Evolutionary conservation across 2,329 filamentous ascomycete genomes (phyloP).

Genomic region (Microthyrium microscopicum): DNA sequence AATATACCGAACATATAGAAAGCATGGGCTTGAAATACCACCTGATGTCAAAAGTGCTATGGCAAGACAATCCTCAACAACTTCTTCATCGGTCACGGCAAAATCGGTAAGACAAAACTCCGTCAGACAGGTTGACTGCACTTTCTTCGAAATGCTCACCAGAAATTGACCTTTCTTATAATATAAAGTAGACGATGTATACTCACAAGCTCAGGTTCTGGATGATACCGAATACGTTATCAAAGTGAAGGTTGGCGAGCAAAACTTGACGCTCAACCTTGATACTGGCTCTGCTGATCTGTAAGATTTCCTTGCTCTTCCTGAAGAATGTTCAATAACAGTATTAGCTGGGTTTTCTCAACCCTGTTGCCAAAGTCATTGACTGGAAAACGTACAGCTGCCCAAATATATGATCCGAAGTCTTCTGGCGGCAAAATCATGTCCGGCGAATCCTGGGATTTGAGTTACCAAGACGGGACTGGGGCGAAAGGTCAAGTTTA

Average conservation of each 20-base stretch:
- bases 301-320: constrained; percentile 3
- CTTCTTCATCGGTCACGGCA: too few species aligned
- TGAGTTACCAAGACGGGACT: constrained; percentile 47
- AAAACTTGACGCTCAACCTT: constrained; percentile 1
- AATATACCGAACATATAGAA: too few species aligned
- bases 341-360: constrained; percentile 47
- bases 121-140: too few species aligned
- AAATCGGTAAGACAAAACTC: too few species aligned
- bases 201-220: too few species aligned
- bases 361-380: constrained; percentile 19
- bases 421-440: constrained; percentile 25
- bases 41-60: too few species aligned
- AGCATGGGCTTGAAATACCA: too few species aligned
- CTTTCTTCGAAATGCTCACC: too few species aligned
- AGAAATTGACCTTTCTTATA: too few species aligned
- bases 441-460: constrained; percentile 37
- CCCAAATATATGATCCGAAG: constrained; percentile 35
- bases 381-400: constrained; percentile 20
- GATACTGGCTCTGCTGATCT: constrained; percentile 7
- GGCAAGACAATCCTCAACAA: too few species aligned
- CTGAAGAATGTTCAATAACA: neutral
- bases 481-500: constrained; percentile 48
- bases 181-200: too few species aligned
- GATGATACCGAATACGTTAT: constrained; percentile 5
- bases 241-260: constrained; percentile 1